Evolutionary conservation across 1,284 basidiomycete species (phyloP), one percentile per base, ranked within the genome.

Genomic region (Boletus coffeatus): DNA sequence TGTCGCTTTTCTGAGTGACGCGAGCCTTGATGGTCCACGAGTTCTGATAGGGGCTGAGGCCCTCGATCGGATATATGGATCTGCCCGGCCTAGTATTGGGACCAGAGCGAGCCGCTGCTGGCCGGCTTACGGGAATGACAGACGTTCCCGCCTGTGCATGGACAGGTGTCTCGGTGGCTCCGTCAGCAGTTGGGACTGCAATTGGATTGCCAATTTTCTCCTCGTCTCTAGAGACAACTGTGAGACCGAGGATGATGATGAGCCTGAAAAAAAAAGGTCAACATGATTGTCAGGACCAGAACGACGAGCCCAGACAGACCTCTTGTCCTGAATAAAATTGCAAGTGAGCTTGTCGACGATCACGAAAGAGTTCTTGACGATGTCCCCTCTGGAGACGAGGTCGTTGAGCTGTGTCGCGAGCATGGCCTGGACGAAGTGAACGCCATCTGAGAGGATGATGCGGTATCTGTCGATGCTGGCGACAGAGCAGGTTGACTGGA

Each of bases 11-110:
- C 69, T 92, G 86, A 2, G 88, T 93, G 56, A 98, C 94, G 58
- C 94, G 89, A 29, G 94, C 97, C 74, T 95, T 96, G 82, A 99
- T 98, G 3, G 93, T 96, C 96, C 95, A 97, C 73, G 95, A 96
- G 79, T 97, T 98, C 76, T 97, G 94, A 74, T 98, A 99, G 7
- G 96, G 97, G 70, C 92, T 96, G 58, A 99, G 84, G 5, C 90
- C 92, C 72, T 98, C 96, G 69, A 99, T 99, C 4, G 96, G 96
- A 75, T 86, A 92, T 63, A 88, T 82, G 67, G 81, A 86, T 69
- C 68, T 69, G 10, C 72, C 68, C 61, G 60, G 65, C 63, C 69
- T 66, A 73, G 76, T 70, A 64, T 70, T 62, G 70, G 76, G 56
- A 57, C 70, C 63, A 53, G 69, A 65, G 0, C 67, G 72, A 48